Evolutionary conservation across 305 asterid genomes (phyloP).

Genomic region (Lippia alba): DNA sequence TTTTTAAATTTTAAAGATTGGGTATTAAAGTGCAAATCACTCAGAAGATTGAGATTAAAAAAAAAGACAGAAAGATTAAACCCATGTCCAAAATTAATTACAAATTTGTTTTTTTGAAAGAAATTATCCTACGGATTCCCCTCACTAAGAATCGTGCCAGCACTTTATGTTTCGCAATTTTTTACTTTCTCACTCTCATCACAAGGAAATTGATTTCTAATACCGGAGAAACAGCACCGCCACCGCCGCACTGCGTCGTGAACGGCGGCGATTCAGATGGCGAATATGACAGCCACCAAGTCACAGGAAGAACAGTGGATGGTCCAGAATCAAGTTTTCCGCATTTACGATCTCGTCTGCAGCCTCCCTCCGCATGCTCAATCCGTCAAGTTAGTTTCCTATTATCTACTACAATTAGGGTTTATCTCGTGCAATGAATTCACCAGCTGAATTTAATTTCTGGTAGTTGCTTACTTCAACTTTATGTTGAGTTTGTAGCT

Average conservation of each 20-base stretch:
- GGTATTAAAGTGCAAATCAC: no score
- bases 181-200: neutral
- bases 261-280: slow-evolving; percentile 47
- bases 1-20: no score
- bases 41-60: no score
- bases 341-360: slow-evolving; percentile 53
- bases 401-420: slow-evolving; percentile 34
- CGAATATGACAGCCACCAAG: slow-evolving; percentile 49
- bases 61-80: no score
- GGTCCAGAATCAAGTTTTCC: slow-evolving; percentile 65
- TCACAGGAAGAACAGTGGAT: slow-evolving; percentile 84
- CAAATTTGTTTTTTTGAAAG: no score
- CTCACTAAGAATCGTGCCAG: neutral
- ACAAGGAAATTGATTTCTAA: neutral
- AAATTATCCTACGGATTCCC: no score
- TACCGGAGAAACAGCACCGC: slow-evolving; percentile 27
- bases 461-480: slow-evolving; percentile 9
- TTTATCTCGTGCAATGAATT: slow-evolving; percentile 16
- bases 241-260: slow-evolving; percentile 23
- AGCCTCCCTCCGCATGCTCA: slow-evolving; percentile 72
- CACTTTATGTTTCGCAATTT: neutral
- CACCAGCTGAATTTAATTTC: neutral
- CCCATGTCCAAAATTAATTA: no score
- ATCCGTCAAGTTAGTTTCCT: slow-evolving; percentile 61
- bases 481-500: slow-evolving; percentile 44